A percentile compares a stretch with the other conserved stretches of the same genome.
Evolutionary conservation across 2,329 filamentous ascomycete species (phyloP).

Genomic region (Westerdykella ornata): DNA sequence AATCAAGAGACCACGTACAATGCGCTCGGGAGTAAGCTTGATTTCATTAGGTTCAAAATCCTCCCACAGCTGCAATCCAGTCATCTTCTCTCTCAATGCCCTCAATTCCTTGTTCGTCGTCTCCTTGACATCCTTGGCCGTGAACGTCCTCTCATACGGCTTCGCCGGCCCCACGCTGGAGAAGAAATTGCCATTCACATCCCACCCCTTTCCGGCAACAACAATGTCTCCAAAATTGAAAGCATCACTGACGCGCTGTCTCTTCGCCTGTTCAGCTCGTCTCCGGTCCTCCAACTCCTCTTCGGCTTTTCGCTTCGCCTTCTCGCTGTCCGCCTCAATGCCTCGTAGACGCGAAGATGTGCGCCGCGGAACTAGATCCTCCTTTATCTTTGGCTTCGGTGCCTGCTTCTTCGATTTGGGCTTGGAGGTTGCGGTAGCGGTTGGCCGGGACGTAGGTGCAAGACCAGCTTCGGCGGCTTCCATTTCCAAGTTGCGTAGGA

Average conservation of each 20-base stretch:
- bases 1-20: slow-evolving; percentile 35
- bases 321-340: slow-evolving; percentile 59
- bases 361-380: slow-evolving; percentile 49
- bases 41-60: slow-evolving; percentile 77
- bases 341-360: slow-evolving; percentile 57
- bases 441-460: slow-evolving; percentile 50
- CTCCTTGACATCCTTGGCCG: slow-evolving; percentile 71
- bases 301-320: slow-evolving; percentile 62
- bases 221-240: slow-evolving; percentile 70
- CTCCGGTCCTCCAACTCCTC: slow-evolving; percentile 53
- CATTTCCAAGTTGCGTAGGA: slow-evolving; percentile 68
- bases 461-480: slow-evolving; percentile 63
- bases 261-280: slow-evolving; percentile 55
- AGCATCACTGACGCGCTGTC: slow-evolving; percentile 58
- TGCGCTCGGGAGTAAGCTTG: slow-evolving; percentile 80
- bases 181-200: slow-evolving; percentile 59
- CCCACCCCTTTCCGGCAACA: slow-evolving; percentile 73
- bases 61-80: slow-evolving; percentile 69
- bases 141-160: slow-evolving; percentile 79
- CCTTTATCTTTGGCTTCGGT: slow-evolving; percentile 52
- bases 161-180: slow-evolving; percentile 64
- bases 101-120: slow-evolving; percentile 72
- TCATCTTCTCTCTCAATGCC: slow-evolving; percentile 68
- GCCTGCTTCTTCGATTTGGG: slow-evolving; percentile 38
- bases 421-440: slow-evolving; percentile 42